Percentiles rank a stretch among this genome's conserved stretches.
Conservation (phyloP, 495 filamentous ascomycete genomes). For the Ascobolus immersus region DNA sequence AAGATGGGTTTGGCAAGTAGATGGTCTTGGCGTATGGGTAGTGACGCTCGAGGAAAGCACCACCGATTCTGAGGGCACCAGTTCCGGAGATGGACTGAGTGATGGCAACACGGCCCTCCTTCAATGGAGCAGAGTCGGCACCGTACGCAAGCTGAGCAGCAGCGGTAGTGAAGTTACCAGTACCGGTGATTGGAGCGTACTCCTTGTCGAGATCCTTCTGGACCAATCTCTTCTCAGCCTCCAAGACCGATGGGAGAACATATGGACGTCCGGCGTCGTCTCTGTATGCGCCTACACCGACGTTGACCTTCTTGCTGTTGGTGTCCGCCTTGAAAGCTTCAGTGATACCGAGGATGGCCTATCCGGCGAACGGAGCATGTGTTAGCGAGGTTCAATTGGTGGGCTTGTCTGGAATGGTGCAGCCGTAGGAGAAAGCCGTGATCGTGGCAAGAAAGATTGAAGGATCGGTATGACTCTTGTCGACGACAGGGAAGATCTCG, state of each 20-base stretch:
- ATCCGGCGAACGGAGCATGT: slow-evolving; percentile 5
- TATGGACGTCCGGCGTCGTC: slow-evolving; percentile 94
- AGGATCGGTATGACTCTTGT: not conserved
- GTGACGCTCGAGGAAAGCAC: slow-evolving; percentile 71
- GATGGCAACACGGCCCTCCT: slow-evolving; percentile 47
- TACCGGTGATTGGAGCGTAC: slow-evolving; percentile 90
- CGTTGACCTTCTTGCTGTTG: slow-evolving; percentile 85
- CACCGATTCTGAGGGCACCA: slow-evolving; percentile 80
- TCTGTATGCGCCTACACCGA: slow-evolving; percentile 67
- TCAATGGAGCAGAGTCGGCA: slow-evolving; percentile 40
- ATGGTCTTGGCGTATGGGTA: slow-evolving; percentile 77
- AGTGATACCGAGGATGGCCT: slow-evolving; percentile 82
- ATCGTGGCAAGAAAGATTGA: not conserved
- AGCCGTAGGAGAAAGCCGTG: slow-evolving; percentile 6
- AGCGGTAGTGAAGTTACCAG: slow-evolving; percentile 76
- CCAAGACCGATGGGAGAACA: slow-evolving; percentile 75
- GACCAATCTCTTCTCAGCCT: slow-evolving; percentile 71
- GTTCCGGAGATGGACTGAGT: slow-evolving; percentile 97
- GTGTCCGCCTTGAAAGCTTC: slow-evolving; percentile 95
- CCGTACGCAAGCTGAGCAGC: slow-evolving; percentile 82
- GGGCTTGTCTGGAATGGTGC: not conserved
- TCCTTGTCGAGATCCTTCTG: slow-evolving; percentile 67
- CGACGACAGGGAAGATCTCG: slow-evolving; percentile 6
- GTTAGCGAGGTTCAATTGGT: slow-evolving; percentile 9
- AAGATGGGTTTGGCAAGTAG: slow-evolving; percentile 85